A percentile compares a stretch with the other conserved stretches of the same genome.
Conservation (phyloP, 805 yeast genomes). For the Candida verbasci region DNA sequence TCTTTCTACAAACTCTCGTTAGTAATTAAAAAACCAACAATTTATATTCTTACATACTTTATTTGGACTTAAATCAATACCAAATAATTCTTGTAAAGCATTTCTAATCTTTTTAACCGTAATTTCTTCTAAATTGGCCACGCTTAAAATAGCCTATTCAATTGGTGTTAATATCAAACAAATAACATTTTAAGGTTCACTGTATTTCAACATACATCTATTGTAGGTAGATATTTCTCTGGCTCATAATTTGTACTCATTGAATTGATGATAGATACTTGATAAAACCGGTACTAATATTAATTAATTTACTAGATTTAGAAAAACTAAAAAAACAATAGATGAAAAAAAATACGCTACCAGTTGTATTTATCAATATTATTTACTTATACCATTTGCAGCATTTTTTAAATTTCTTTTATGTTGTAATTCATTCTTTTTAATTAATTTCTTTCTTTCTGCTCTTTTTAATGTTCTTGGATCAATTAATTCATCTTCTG, state of each 20-base stretch:
- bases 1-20: conserved; percentile 40
- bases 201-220: conserved; percentile 56
- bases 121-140: conserved; percentile 63
- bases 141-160: conserved; percentile 68
- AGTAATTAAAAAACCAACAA: background rate
- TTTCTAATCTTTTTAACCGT: conserved; percentile 68
- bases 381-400: no score
- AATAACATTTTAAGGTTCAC: no score
- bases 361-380: no score
- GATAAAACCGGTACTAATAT: no score
- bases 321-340: background rate
- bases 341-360: background rate
- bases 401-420: conserved; percentile 63
- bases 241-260: conserved; percentile 7
- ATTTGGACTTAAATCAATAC: conserved; percentile 45
- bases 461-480: conserved; percentile 80
- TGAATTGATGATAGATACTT: no score
- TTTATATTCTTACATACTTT: conserved; percentile 29
- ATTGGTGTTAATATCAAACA: conserved; percentile 17
- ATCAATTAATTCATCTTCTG: conserved; percentile 63
- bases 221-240: conserved; percentile 51
- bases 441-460: conserved; percentile 79
- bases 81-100: conserved; percentile 69
- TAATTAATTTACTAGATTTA: background rate
- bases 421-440: conserved; percentile 81